Evolutionary conservation across 208 protist species (phyloP).

Genomic region (Trypanosoma mega): DNA sequence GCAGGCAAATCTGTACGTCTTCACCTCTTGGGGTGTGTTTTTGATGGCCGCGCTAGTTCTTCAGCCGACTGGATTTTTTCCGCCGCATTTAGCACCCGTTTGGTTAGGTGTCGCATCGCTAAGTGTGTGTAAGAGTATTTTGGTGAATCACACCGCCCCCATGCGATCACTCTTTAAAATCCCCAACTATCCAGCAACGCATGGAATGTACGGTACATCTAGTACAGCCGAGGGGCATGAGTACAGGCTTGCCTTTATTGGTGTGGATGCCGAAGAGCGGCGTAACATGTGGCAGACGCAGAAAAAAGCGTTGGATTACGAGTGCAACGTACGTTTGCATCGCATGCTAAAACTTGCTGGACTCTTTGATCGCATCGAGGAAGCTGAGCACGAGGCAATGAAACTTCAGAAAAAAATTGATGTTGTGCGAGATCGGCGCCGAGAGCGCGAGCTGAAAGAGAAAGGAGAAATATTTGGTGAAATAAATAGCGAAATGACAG

Average conservation of each 20-base stretch:
- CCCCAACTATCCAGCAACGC: conserved; percentile 47
- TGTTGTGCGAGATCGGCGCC: conserved; percentile 42
- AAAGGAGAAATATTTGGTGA: background rate
- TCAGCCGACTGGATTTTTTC: conserved; percentile 43
- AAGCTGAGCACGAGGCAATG: conserved; percentile 76
- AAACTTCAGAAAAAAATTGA: conserved; percentile 50
- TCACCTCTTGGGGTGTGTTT: conserved; percentile 25
- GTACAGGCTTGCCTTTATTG: conserved; percentile 70
- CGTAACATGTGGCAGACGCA: conserved; percentile 70
- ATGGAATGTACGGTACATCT: conserved; percentile 61
- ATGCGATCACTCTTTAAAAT: conserved; percentile 52
- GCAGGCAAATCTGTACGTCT: conserved; percentile 20
- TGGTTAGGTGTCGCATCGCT: conserved; percentile 72
- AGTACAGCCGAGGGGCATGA: conserved; percentile 72
- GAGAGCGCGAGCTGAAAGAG: conserved; percentile 15
- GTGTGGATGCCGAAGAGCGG: conserved; percentile 68
- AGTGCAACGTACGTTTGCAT: conserved; percentile 82
- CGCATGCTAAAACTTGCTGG: conserved; percentile 48
- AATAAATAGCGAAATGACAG: background rate
- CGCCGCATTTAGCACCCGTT: conserved; percentile 62
- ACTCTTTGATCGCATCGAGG: conserved; percentile 62
- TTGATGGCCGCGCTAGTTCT: conserved; percentile 24
- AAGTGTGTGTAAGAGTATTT: conserved; percentile 42
- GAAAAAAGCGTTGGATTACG: conserved; percentile 81
- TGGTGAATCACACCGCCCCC: conserved; percentile 56